These are phyloP conservation scores for Cupressus sempervirens DNA, from an alignment of 75 land plant species.

Conservation along the genomic window DNA sequence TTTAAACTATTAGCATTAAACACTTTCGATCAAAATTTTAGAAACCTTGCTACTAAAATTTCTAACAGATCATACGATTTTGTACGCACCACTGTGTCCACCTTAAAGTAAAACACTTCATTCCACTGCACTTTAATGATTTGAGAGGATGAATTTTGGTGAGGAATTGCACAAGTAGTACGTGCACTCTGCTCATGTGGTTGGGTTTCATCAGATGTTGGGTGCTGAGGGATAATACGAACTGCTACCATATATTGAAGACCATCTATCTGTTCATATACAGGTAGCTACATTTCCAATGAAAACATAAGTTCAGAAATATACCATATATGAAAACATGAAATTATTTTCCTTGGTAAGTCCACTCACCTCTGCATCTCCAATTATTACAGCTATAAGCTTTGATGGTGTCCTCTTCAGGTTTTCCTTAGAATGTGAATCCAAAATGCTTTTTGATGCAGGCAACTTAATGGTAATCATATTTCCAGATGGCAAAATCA, in stretches of 20 bases:
- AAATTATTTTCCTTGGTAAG: not conserved
- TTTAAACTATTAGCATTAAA: not conserved
- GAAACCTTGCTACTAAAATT: not conserved
- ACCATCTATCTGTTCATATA: constrained; percentile 34
- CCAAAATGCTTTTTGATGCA: constrained; percentile 50
- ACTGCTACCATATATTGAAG: constrained; percentile 63
- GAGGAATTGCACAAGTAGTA: constrained; percentile 56
- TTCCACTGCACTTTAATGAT: constrained; percentile 53
- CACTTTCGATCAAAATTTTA: not conserved
- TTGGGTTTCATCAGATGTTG: constrained; percentile 21
- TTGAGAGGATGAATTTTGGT: constrained; percentile 12
- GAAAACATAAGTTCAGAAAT: not conserved
- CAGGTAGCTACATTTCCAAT: constrained; percentile 47
- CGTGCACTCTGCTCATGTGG: constrained; percentile 74
- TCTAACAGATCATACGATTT: not conserved
- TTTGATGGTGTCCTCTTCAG: constrained; percentile 18
- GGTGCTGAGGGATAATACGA: constrained; percentile 33
- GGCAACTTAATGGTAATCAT: constrained; percentile 64
- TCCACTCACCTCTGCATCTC: constrained; percentile 62
- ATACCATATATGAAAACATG: not conserved
- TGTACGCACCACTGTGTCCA: constrained; percentile 59
- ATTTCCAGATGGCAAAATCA: constrained; percentile 68
- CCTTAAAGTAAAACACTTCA: constrained; percentile 83
- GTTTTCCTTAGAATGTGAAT: constrained; percentile 48
- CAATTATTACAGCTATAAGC: constrained; percentile 56